Evolutionary conservation across 495 filamentous ascomycete species (phyloP), one percentile per base, ranked within the genome.

Genomic region (Penicillium odoratum): DNA sequence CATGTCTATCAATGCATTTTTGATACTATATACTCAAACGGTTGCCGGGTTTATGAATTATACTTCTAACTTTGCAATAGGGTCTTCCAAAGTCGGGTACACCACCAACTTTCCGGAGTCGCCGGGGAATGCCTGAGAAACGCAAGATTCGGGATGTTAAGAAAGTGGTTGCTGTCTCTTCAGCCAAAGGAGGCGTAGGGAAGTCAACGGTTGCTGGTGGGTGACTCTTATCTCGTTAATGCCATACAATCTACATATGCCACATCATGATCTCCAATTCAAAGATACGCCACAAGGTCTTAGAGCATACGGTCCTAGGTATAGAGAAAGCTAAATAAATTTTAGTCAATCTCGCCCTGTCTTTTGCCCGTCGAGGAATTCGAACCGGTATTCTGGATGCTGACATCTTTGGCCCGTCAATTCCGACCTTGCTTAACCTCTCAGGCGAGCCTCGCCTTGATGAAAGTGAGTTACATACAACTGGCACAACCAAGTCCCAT

Each of bases 121-220:
- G 92, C 58, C 85, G 92, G 60, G 91, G 92, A 26, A 82, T 97
- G 8, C 95, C 94, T 3, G 76, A 88, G 56, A 88, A 89, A 63
- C 85, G 90, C 51, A 81, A 79, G 66, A 93, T 99, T 60, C 82
- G 81, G 16, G 83, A 88, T 68, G 93, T 98, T 48, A 80, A 82
- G 63, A 94, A 97, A 65, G 84, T 97, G 16, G 81, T 99, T 55
- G 93, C 91, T 31, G 88, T 99, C 16, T 96, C 91, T 36, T 97
- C 92, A 0, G 94, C 95, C 6, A 99, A 99, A 64, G 94, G 94
- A 9, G 94, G 94, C 36, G 94, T 99, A 1, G 94, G 94, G 1
- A 99, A 99, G 68, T 93, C 88, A 45, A 99, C 94, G 15, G 86
- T 99, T 31, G 89, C 94, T 6, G 88, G 89, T 91, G 47, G 26